Evolutionary conservation across 2,329 filamentous ascomycete species (phyloP), one percentile per base, ranked within the genome.

Genomic region (Phialocephala subalpina): DNA sequence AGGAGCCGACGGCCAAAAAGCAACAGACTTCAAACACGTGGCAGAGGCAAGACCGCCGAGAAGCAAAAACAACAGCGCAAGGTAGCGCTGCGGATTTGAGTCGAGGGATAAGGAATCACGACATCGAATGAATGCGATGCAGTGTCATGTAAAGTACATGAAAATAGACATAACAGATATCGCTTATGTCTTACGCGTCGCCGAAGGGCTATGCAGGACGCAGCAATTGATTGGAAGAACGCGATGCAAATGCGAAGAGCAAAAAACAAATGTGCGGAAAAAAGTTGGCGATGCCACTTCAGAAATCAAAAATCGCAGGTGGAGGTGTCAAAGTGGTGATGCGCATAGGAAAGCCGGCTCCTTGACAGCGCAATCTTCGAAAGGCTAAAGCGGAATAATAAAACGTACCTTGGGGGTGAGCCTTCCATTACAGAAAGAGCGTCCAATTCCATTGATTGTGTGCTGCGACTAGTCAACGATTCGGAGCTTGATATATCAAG

Each of bases 381-480:
- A 20, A 20, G 35, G 59, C 40, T 62, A 58, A 47, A 53, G 25
- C n/a, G 38, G 60, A 27, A 22, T 61, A 42, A 12, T 22, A 16
- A 62, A 64, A 64, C 73, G 69, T 65, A 74, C 73, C 65, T 69
- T 60, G 56, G 68, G 18, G 70, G 68, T 9, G 69, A 69, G 55
- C 70, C 62, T n/a, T 60, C 68, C 59, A 70, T 52, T 35, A 62
- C 63, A 62, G 64, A 68, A 62, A 73, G 61, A 36, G 49, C 64
- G 53, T 74, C 73, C 11, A 72, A 58, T 22, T 74, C 73, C 70
- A 75, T 73, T 55, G 68, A 72, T 22, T 71, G 64, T 1, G 70
- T 71, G 40, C 70, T 74, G 36, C 64, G 58, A 61, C 64, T 72
- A 8, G 73, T 74, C 60, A 75, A 69, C 2, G 73, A 75, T 11